Evolutionary conservation across 306 rosid species (phyloP).

Genomic region (Medicago arabica): DNA sequence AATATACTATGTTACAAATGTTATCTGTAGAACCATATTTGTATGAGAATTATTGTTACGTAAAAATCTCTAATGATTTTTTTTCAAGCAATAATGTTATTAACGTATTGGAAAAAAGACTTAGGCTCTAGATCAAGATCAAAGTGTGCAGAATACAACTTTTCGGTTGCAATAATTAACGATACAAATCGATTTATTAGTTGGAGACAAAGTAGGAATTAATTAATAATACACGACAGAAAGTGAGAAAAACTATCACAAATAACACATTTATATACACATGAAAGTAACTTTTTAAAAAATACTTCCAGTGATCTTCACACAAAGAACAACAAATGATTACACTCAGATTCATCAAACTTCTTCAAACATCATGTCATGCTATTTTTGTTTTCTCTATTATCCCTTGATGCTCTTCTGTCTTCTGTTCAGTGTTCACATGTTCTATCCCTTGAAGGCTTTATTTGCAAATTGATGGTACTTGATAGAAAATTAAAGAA

Average conservation of each 20-base stretch:
- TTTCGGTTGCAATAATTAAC: neutral
- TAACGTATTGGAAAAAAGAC: neutral
- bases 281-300: neutral
- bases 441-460: constrained; percentile 24
- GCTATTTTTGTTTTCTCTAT: neutral
- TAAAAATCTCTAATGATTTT: neutral
- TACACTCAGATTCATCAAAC: constrained; percentile 30
- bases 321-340: constrained; percentile 20
- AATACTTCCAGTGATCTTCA: constrained; percentile 17
- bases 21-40: no score
- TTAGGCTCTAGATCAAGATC: neutral
- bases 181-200: neutral
- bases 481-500: constrained; percentile 27
- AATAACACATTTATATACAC: constrained; percentile 23
- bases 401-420: neutral
- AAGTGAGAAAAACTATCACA: constrained; percentile 16
- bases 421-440: constrained; percentile 7
- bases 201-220: constrained; percentile 22
- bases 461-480: constrained; percentile 39
- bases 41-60: neutral
- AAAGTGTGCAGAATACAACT: neutral
- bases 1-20: no score
- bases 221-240: neutral
- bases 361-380: neutral
- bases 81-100: neutral